phyloP scores from a whole-genome alignment of 1,284 basidiomycete genomes.

The Meripilus lineatus region DNA sequence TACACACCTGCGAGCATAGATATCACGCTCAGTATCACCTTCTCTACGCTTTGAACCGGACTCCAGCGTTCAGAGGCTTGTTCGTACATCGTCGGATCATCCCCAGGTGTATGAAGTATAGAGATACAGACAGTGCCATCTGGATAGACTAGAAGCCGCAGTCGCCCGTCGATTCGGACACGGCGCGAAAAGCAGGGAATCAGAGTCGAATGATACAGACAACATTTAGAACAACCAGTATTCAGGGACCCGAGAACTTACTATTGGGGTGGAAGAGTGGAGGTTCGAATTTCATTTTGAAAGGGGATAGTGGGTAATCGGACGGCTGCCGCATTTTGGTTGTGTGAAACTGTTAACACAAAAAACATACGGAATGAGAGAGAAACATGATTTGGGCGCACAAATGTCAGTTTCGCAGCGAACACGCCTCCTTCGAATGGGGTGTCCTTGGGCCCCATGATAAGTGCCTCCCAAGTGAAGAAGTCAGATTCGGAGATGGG shows the following conservation, averaged over 20 bases:
- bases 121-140: slow-evolving; percentile 5
- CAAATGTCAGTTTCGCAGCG: slow-evolving; percentile 88
- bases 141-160: slow-evolving; percentile 6
- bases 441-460: slow-evolving; percentile 95
- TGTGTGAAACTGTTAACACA: background rate
- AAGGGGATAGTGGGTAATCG: slow-evolving; percentile 93
- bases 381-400: slow-evolving; percentile 39
- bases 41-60: slow-evolving; percentile 96
- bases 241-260: slow-evolving; percentile 39
- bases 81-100: slow-evolving; percentile 90
- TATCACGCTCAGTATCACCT: slow-evolving; percentile 92
- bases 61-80: slow-evolving; percentile 97
- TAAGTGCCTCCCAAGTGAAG: slow-evolving; percentile 97
- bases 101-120: slow-evolving; percentile 83
- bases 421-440: slow-evolving; percentile 99
- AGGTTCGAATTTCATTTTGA: slow-evolving; percentile 98
- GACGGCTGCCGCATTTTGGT: slow-evolving; percentile 50
- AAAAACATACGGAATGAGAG: slow-evolving; percentile 1
- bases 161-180: background rate
- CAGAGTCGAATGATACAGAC: slow-evolving; percentile 3
- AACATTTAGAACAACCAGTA: too few species aligned
- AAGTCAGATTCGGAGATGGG: slow-evolving; percentile 94
- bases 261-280: slow-evolving; percentile 98
- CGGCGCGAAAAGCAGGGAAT: slow-evolving; percentile 2
- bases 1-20: slow-evolving; percentile 93